Percentiles rank a stretch among this genome's conserved stretches.
These are phyloP conservation scores for Prunus campanulata DNA, from an alignment of 306 rosid species.

Conservation along the genomic window DNA sequence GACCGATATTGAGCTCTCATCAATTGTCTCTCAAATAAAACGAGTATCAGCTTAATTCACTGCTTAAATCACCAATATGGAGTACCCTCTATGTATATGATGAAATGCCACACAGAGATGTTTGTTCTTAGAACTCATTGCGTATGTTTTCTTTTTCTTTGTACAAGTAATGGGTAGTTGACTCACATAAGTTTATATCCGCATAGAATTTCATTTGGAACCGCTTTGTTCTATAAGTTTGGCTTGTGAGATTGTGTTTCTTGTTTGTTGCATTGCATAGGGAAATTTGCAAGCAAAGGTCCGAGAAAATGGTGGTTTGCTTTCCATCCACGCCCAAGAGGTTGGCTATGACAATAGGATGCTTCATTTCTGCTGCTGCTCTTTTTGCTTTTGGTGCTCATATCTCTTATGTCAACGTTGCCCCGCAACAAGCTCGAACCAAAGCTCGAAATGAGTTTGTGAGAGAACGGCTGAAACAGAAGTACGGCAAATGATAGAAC, in stretches of 20 bases:
- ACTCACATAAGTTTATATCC: neutral
- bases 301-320: conserved; percentile 58
- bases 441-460: conserved; percentile 63
- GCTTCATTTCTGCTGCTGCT: conserved; percentile 60
- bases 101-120: conserved; percentile 27
- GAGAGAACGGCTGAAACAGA: conserved; percentile 46
- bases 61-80: no score
- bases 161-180: neutral
- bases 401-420: conserved; percentile 61
- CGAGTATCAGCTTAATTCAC: no score
- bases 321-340: conserved; percentile 77
- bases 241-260: neutral
- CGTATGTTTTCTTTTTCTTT: neutral
- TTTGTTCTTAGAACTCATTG: neutral
- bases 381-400: conserved; percentile 48
- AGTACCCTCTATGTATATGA: conserved; percentile 35
- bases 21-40: neutral
- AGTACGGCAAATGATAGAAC: conserved; percentile 45
- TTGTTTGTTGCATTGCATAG: neutral
- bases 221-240: neutral
- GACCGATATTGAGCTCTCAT: no score
- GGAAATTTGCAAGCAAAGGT: neutral
- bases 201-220: neutral
- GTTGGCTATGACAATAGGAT: conserved; percentile 49
- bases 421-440: conserved; percentile 71